These are phyloP conservation scores for Pyronema omphalodes DNA, from an alignment of 495 filamentous ascomycete genomes.

Conservation along the genomic window DNA sequence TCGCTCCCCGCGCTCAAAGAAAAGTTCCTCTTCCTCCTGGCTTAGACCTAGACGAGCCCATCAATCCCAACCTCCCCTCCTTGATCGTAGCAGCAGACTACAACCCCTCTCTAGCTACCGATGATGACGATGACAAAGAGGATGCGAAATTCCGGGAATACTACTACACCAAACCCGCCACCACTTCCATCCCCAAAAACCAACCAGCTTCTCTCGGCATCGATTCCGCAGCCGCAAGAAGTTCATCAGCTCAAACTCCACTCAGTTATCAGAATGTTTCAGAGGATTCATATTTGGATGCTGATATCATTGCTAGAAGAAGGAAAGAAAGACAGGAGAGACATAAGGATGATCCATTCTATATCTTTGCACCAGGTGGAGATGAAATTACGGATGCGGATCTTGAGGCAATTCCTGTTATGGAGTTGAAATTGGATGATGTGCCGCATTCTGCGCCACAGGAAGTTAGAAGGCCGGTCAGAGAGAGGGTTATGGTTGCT, in stretches of 20 bases:
- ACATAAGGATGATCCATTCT: slow-evolving; percentile 87
- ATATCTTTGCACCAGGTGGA: slow-evolving; percentile 46
- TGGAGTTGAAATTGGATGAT: slow-evolving; percentile 72
- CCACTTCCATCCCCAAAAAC: slow-evolving; percentile 16
- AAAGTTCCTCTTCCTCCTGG: slow-evolving; percentile 66
- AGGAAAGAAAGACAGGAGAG: slow-evolving; percentile 53
- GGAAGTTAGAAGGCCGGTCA: slow-evolving; percentile 1
- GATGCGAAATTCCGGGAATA: slow-evolving; percentile 51
- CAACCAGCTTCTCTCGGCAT: slow-evolving; percentile 28
- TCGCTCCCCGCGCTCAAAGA: slow-evolving; percentile 61
- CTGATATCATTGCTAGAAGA: slow-evolving; percentile 42
- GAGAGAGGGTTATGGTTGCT: slow-evolving; percentile 6
- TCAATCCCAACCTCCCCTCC: slow-evolving; percentile 51
- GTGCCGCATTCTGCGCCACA: slow-evolving; percentile 8
- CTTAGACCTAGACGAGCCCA: slow-evolving; percentile 57
- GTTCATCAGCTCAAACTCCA: slow-evolving; percentile 20
- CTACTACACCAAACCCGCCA: slow-evolving; percentile 39
- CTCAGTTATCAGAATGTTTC: slow-evolving; percentile 42
- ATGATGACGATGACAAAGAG: slow-evolving; percentile 31
- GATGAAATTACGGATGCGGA: slow-evolving; percentile 53
- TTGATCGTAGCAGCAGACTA: slow-evolving; percentile 44
- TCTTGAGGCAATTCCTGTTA: slow-evolving; percentile 84
- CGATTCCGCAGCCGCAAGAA: slow-evolving; percentile 35
- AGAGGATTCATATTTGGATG: slow-evolving; percentile 42
- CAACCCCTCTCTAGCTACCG: slow-evolving; percentile 26